Base-by-base conservation (phyloP, 2,329 filamentous ascomycete species). In the Coniochaeta pulveracea region DNA sequence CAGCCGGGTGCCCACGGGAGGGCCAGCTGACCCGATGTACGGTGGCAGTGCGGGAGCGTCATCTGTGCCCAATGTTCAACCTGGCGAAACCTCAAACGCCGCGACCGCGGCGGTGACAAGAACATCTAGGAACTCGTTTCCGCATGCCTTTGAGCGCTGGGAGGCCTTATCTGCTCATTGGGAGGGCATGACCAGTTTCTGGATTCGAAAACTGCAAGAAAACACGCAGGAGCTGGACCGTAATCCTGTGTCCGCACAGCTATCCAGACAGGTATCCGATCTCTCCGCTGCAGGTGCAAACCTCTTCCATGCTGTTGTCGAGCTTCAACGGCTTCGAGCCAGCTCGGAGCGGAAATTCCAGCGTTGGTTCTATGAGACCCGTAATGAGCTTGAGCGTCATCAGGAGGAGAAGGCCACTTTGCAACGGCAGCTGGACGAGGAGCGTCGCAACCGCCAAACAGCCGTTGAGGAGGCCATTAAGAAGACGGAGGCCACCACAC, bases 291-390 rank as follows among this genome's bases (percentile, higher is more conserved):
- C 91, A 1, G 91, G 91, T 10, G 91, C 91, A 5, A 98, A 98
- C 46, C 67, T 98, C 1, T 98, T 98, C 55, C 91, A 98, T 54
- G 91, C 91, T 8, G 88, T 98, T 0, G 91, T 98, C 4, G 91
- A 98, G 56, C 64, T 98, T 28, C 91, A 98, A 55, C 79, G 91
- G 19, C 67, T 98, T 17, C 81, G 91, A 26, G 91, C 91, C 23
- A 94, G 86, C 36, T 96, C 89, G 0, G 91, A 98, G 57, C 78
- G 91, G 42, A 96, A 96, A 54, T 98, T 98, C 47, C 91, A 98
- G 58, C 75, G 91, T 33, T 98, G 91, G 91, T 96, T 96, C 59
- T 94, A 93, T 46, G 91, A 98, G 54, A 94, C 88, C 6, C 72
- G 88, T 33, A 72, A 80, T 19, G 88, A 96, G 44, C 76, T 93